These are phyloP conservation scores for Diplodia seriata DNA, from an alignment of 2,329 filamentous ascomycete species.

Conservation along the genomic window DNA sequence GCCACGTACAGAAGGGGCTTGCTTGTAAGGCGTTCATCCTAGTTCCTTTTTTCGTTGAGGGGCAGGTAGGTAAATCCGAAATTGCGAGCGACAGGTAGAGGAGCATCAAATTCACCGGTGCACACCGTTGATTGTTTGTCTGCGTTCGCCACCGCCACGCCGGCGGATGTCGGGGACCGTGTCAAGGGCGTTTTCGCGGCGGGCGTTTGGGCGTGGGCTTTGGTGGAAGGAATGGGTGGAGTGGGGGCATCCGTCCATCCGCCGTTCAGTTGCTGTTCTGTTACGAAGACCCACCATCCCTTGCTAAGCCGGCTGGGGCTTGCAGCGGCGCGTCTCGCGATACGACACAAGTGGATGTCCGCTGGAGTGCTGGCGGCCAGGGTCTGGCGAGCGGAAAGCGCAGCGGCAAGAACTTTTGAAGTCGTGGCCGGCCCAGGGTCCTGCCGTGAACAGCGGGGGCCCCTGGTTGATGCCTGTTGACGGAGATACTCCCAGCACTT, in stretches of 20 bases:
- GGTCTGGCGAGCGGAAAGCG: not conserved
- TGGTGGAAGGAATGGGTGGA: too few species aligned
- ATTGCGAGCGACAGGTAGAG: not conserved
- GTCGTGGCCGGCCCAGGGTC: constrained; percentile 5
- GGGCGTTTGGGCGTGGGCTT: too few species aligned
- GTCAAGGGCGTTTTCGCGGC: not conserved
- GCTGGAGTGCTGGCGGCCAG: not conserved
- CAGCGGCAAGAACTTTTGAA: constrained; percentile 12
- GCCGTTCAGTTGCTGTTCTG: too few species aligned
- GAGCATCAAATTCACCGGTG: not conserved
- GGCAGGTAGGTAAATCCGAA: not conserved
- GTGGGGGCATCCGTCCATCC: not conserved
- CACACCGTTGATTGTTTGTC: not conserved
- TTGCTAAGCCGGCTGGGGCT: not conserved
- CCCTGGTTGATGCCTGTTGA: not conserved
- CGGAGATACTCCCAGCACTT: not conserved
- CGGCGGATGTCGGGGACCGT: not conserved
- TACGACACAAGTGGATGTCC: not conserved
- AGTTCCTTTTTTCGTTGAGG: not conserved
- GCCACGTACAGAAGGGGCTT: not conserved
- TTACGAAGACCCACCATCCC: too few species aligned
- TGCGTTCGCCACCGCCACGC: constrained; percentile 15
- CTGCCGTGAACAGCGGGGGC: not conserved
- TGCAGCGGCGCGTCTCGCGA: not conserved
- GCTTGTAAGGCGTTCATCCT: not conserved